Conservation (phyloP, 257 asterid genomes). For the Lavandula angustifolia region DNA sequence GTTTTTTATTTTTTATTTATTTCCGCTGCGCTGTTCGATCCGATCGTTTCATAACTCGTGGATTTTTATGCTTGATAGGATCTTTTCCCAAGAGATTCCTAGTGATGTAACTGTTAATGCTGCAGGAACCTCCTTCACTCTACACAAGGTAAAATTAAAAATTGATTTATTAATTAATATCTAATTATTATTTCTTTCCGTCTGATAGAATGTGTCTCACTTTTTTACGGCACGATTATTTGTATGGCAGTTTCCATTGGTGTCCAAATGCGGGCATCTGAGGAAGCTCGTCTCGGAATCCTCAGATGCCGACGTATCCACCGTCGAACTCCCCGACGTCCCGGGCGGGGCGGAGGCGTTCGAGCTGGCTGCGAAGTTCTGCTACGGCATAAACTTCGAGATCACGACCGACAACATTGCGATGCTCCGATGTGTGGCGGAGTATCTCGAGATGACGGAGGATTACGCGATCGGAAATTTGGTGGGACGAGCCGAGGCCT, state of each 20-base stretch:
- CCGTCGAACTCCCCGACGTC: conserved; percentile 56
- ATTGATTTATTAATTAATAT: no score
- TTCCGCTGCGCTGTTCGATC: no score
- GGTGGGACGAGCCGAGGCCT: conserved; percentile 63
- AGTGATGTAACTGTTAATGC: conserved; percentile 73
- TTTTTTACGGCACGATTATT: no score
- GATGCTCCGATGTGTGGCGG: conserved; percentile 68
- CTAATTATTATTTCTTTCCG: no score
- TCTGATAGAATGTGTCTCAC: no score
- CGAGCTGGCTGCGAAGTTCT: conserved; percentile 82
- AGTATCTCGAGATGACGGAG: conserved; percentile 84
- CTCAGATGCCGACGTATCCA: conserved; percentile 43
- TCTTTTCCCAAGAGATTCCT: conserved; percentile 78
- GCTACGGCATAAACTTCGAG: conserved; percentile 84
- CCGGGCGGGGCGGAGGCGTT: conserved; percentile 89
- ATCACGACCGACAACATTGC: conserved; percentile 72
- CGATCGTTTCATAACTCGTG: neutral
- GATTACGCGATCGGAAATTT: conserved; percentile 67
- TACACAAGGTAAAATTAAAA: conserved; percentile 64
- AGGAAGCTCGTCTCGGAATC: conserved; percentile 60
- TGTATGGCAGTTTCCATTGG: conserved; percentile 68
- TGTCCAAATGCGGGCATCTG: conserved; percentile 79
- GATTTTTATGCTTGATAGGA: conserved; percentile 50
- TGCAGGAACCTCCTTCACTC: conserved; percentile 65
- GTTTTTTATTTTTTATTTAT: neutral